Evolutionary conservation across 129 eudicot genomes (phyloP).

Genomic region (Chrysanthemum seticuspe): DNA sequence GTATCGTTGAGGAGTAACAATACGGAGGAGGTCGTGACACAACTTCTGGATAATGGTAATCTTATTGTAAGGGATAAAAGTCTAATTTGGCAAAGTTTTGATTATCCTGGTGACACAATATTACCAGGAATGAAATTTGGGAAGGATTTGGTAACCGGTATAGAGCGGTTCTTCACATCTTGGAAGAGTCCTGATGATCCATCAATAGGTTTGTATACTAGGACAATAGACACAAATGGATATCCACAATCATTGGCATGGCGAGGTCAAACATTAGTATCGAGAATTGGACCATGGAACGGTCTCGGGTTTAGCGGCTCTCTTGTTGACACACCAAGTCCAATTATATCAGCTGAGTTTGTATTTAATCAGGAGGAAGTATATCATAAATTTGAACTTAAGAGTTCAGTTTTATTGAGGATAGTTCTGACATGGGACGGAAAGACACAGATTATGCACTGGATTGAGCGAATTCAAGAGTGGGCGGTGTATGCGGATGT

Average conservation of each 20-base stretch:
- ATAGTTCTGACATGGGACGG: not conserved
- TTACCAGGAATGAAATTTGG: conserved; percentile 42
- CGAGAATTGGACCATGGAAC: conserved; percentile 44
- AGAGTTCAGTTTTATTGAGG: conserved; percentile 1
- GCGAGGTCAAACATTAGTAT: not conserved
- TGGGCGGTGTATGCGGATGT: conserved; percentile 3
- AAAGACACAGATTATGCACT: not conserved
- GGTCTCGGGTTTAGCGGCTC: conserved; percentile 37
- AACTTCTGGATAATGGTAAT: conserved; percentile 22
- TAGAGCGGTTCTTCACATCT: conserved; percentile 14
- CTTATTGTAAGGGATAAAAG: conserved; percentile 23
- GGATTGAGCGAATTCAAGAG: conserved; percentile 11
- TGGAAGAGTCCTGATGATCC: conserved; percentile 41
- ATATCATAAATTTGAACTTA: conserved; percentile 19
- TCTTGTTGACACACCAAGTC: not conserved
- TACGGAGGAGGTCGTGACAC: no score
- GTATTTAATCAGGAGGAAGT: conserved; percentile 29
- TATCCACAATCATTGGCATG: conserved; percentile 25
- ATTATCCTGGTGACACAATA: conserved; percentile 28
- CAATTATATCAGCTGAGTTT: not conserved
- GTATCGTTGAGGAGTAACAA: no score
- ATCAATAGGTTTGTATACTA: conserved; percentile 10
- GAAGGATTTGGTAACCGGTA: conserved; percentile 20
- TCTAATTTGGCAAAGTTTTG: conserved; percentile 43
- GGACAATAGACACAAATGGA: conserved; percentile 25